phyloP scores from a whole-genome alignment of 331 rosid species.

The Dryas integrifolia region DNA sequence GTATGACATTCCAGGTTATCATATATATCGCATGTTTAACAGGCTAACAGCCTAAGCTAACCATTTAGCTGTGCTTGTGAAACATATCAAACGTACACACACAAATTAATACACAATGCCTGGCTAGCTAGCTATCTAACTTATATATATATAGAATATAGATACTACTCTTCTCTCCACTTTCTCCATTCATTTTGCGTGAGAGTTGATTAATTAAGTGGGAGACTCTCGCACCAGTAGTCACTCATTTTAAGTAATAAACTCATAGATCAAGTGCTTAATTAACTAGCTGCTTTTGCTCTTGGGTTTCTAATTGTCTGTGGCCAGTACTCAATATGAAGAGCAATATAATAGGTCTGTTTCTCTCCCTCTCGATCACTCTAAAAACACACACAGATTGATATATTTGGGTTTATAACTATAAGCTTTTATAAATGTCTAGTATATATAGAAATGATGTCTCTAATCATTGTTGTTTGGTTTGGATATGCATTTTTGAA shows the following conservation, averaged over 20 bases:
- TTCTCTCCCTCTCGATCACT: neutral
- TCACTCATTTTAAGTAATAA: neutral
- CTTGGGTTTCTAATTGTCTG: neutral
- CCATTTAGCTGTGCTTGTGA: neutral
- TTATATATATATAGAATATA: neutral
- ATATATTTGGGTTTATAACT: neutral
- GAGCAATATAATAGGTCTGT: slow-evolving; percentile 6
- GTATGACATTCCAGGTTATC: neutral
- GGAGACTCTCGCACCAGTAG: neutral
- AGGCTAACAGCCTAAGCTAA: neutral
- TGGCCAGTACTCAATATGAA: neutral
- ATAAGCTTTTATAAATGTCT: neutral
- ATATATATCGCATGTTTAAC: neutral
- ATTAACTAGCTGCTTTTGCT: neutral
- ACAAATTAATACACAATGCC: neutral
- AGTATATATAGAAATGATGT: neutral
- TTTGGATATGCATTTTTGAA: neutral
- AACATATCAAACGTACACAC: neutral
- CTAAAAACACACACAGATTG: neutral
- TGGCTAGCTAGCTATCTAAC: neutral
- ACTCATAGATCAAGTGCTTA: neutral
- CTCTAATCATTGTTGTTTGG: neutral
- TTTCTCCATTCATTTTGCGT: neutral
- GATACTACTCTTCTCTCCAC: neutral
- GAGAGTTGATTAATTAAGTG: neutral